Conservation (phyloP, 306 rosid species). For the Albizia julibrissin region DNA sequence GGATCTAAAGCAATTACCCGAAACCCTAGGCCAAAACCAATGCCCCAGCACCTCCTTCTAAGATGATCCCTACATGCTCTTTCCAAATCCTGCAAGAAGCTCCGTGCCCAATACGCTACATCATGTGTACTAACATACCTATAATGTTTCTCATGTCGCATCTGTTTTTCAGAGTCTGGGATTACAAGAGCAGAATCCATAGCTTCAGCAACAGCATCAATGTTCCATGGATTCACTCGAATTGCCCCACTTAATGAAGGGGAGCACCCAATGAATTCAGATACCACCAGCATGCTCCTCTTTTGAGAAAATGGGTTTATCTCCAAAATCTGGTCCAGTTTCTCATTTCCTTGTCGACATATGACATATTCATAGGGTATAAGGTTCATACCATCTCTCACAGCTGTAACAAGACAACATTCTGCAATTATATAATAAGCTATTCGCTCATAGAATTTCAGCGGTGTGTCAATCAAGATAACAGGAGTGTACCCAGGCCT, state of each 20-base stretch:
- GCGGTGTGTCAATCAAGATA: slow-evolving; percentile 70
- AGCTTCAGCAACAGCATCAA: slow-evolving; percentile 86
- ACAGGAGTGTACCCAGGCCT: slow-evolving; percentile 74
- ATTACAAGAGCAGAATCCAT: slow-evolving; percentile 74
- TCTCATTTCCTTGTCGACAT: slow-evolving; percentile 68
- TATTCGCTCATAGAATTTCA: slow-evolving; percentile 67
- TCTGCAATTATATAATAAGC: slow-evolving; percentile 83
- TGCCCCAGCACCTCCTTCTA: slow-evolving; percentile 80
- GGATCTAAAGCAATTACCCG: slow-evolving; percentile 87
- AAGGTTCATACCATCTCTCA: slow-evolving; percentile 91
- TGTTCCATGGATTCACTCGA: slow-evolving; percentile 89
- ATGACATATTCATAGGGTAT: slow-evolving; percentile 81
- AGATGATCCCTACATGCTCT: slow-evolving; percentile 77
- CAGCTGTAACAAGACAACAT: slow-evolving; percentile 88
- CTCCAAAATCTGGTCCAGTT: slow-evolving; percentile 60
- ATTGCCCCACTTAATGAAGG: slow-evolving; percentile 91
- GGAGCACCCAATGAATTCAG: slow-evolving; percentile 90
- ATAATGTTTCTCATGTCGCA: slow-evolving; percentile 91
- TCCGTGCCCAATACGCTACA: slow-evolving; percentile 90
- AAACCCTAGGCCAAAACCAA: slow-evolving; percentile 85
- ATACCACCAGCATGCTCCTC: slow-evolving; percentile 85
- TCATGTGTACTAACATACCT: slow-evolving; percentile 89
- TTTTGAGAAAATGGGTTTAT: slow-evolving; percentile 45
- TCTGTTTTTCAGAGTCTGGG: slow-evolving; percentile 73
- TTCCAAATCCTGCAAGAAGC: slow-evolving; percentile 81